These are phyloP conservation scores for Pythium grandisporangium DNA, from an alignment of 352 stramenopile genomes.

Conservation along the genomic window DNA sequence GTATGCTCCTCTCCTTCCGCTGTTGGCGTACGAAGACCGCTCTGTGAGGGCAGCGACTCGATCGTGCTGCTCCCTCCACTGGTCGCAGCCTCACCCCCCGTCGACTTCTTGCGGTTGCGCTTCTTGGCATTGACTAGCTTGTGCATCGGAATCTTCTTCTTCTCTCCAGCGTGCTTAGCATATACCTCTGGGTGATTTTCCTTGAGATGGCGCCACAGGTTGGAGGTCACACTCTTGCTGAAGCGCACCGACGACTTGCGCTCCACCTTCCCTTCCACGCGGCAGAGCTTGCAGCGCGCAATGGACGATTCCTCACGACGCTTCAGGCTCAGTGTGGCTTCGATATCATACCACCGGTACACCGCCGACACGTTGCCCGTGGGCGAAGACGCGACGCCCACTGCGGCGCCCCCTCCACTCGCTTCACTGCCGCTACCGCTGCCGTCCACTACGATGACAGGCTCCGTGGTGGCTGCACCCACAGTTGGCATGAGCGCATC, in stretches of 20 bases:
- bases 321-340: conserved; percentile 45
- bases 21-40: no score
- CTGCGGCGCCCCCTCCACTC: no score
- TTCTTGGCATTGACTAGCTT: conserved; percentile 38
- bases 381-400: no score
- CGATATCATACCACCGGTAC: conserved; percentile 75
- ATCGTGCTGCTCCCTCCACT: not conserved
- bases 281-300: conserved; percentile 53
- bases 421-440: conserved; percentile 2
- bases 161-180: conserved; percentile 56
- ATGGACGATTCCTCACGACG: conserved; percentile 67
- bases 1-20: conserved; percentile 10
- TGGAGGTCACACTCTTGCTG: conserved; percentile 80
- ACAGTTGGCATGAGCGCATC: no score
- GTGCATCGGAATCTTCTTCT: conserved; percentile 75
- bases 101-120: conserved; percentile 39
- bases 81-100: not conserved
- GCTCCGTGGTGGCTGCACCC: no score
- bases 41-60: not conserved
- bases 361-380: conserved; percentile 50
- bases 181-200: conserved; percentile 76
- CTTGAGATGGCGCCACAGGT: conserved; percentile 74
- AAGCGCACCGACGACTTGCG: conserved; percentile 66
- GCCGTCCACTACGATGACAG: not conserved
- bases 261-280: conserved; percentile 44